Conservation (phyloP, 495 filamentous ascomycete species). For the Cenococcum geophilum region DNA sequence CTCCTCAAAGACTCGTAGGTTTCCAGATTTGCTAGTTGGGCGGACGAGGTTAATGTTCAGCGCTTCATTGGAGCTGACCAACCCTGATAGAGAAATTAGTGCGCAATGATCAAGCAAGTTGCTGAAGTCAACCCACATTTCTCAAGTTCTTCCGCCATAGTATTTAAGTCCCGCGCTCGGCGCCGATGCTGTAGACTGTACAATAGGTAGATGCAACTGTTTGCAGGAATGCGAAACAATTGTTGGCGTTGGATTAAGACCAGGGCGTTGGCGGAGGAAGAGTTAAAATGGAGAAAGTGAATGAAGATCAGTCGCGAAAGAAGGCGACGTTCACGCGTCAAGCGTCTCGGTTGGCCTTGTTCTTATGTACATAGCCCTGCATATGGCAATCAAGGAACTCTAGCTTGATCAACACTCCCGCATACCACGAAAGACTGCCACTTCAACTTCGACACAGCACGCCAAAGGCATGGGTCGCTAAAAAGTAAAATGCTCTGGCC, state of each 20-base stretch:
- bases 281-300: not conserved
- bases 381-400: not conserved
- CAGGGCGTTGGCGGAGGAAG: not conserved
- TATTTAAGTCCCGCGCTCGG: not conserved
- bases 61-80: constrained; percentile 33
- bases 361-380: constrained; percentile 1
- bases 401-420: not conserved
- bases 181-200: not conserved
- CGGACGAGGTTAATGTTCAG: constrained; percentile 32
- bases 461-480: not conserved
- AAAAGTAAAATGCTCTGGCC: not conserved
- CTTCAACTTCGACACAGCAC: not conserved
- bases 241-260: too few species aligned
- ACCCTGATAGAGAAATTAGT: constrained; percentile 19
- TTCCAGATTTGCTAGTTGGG: constrained; percentile 10
- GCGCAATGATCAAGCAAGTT: not conserved
- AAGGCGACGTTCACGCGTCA: constrained; percentile 1
- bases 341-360: not conserved
- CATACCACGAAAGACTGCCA: constrained; percentile 2
- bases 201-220: not conserved
- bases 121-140: constrained; percentile 2
- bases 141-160: constrained; percentile 8
- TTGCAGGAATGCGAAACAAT: not conserved
- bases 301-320: not conserved
- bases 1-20: constrained; percentile 19